phyloP scores from a whole-genome alignment of 2,329 filamentous ascomycete genomes.

The Nemania serpens region DNA sequence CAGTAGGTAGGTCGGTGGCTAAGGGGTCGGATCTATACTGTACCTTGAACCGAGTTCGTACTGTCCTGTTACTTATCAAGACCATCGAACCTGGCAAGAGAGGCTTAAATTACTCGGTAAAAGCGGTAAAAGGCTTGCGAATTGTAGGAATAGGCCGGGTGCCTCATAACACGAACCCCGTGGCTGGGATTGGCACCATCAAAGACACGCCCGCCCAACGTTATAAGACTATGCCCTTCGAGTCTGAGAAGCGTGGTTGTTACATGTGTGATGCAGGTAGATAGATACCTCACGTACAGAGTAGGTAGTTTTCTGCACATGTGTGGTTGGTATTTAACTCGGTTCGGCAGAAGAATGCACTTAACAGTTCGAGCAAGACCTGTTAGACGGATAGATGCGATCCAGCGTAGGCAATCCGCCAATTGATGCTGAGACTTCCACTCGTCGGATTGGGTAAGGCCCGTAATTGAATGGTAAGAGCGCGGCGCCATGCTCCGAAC shows the following conservation, averaged over 20 bases:
- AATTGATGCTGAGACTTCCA: conserved; percentile 20
- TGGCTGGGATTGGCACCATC: not conserved
- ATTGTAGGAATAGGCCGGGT: conserved; percentile 1
- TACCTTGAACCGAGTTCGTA: conserved; percentile 25
- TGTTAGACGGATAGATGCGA: conserved; percentile 6
- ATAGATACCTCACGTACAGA: no score
- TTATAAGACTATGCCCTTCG: not conserved
- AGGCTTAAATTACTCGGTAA: not conserved
- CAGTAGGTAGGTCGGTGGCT: conserved; percentile 17
- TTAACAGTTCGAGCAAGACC: not conserved
- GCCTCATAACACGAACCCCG: not conserved
- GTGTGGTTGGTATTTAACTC: conserved; percentile 5
- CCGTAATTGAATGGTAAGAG: not conserved
- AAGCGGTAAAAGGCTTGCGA: not conserved
- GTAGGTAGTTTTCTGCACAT: not conserved
- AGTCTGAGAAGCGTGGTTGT: not conserved
- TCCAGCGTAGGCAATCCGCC: conserved; percentile 5
- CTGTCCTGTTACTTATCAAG: not conserved
- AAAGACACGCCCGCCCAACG: conserved; percentile 3
- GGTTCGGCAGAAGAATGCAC: conserved; percentile 13
- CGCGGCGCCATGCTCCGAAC: conserved; percentile 5
- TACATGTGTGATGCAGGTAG: no score
- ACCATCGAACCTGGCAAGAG: no score
- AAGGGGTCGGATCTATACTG: conserved; percentile 26
- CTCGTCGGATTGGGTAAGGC: conserved; percentile 18